Conservation (phyloP, 176 grass and related monocot genomes). For the Rhynchospora breviuscula region DNA sequence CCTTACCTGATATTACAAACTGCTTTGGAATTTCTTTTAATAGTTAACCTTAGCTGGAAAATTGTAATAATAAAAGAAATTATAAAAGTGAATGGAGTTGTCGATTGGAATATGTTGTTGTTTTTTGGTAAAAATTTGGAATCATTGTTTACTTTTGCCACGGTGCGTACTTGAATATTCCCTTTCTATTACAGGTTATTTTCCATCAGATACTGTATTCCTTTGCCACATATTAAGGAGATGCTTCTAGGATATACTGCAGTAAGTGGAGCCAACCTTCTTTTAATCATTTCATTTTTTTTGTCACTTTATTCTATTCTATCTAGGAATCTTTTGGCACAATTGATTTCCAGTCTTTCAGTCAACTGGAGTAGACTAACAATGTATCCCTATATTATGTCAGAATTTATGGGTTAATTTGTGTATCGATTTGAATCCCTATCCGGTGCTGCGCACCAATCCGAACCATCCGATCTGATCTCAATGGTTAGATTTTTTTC, state of each 20-base stretch:
- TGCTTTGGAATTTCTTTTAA: neutral
- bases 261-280: neutral
- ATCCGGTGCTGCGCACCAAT: too few relatives aligned
- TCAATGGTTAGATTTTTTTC: too few relatives aligned
- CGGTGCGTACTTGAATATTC: neutral
- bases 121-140: neutral
- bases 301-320: neutral
- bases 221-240: neutral
- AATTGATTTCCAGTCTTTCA: neutral
- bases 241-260: neutral
- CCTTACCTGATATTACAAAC: neutral
- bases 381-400: neutral
- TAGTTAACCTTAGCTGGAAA: neutral
- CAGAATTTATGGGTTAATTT: neutral
- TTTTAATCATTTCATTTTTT: neutral
- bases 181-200: neutral
- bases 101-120: neutral
- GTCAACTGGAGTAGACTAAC: neutral
- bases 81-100: neutral
- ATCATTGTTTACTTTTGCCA: conserved; percentile 1
- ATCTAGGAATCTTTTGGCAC: neutral
- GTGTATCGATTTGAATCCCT: too few relatives aligned
- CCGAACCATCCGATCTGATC: too few relatives aligned
- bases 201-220: neutral
- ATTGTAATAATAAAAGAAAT: neutral